Evolutionary conservation across 2,329 filamentous ascomycete genomes (phyloP).

Genomic region (Cucurbitaria berberidis): DNA sequence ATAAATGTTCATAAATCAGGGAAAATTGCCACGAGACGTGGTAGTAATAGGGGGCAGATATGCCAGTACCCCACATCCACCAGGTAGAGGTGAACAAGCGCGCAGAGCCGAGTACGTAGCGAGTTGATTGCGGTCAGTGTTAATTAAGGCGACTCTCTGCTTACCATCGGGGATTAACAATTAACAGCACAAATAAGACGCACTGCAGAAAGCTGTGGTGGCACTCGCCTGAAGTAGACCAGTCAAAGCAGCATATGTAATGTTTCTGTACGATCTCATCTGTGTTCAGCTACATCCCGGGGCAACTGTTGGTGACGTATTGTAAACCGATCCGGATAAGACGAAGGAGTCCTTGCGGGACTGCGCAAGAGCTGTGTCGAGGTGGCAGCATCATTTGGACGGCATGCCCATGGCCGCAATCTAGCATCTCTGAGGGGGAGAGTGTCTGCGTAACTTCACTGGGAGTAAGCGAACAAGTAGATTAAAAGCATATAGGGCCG

Average conservation of each 20-base stretch:
- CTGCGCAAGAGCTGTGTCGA: conserved; percentile 1
- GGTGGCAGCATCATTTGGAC: conserved; percentile 3
- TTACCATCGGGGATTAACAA: conserved; percentile 5
- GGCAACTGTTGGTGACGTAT: neutral
- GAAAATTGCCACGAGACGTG: conserved; percentile 5
- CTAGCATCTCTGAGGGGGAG: conserved; percentile 24
- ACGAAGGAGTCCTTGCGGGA: conserved; percentile 2
- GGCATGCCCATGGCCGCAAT: conserved; percentile 22
- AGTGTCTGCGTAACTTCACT: conserved; percentile 9
- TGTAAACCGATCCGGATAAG: conserved; percentile 2
- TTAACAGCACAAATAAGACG: too few relatives aligned
- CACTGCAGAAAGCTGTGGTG: conserved; percentile 5
- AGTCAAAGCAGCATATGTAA: neutral
- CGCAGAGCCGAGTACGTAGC: neutral
- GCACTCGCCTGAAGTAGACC: neutral
- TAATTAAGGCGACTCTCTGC: conserved; percentile 4
- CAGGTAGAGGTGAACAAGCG: conserved; percentile 2
- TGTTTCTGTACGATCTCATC: neutral
- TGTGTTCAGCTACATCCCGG: neutral
- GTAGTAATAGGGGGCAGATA: conserved; percentile 3
- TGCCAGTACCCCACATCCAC: conserved; percentile 13
- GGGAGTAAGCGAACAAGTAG: conserved; percentile 23
- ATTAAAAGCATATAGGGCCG: conserved; percentile 37
- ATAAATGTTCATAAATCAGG: conserved; percentile 11
- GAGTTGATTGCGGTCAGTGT: conserved; percentile 8